phyloP scores from a whole-genome alignment of 2,329 filamentous ascomycete genomes.

The Aspergillus thermomutatus region DNA sequence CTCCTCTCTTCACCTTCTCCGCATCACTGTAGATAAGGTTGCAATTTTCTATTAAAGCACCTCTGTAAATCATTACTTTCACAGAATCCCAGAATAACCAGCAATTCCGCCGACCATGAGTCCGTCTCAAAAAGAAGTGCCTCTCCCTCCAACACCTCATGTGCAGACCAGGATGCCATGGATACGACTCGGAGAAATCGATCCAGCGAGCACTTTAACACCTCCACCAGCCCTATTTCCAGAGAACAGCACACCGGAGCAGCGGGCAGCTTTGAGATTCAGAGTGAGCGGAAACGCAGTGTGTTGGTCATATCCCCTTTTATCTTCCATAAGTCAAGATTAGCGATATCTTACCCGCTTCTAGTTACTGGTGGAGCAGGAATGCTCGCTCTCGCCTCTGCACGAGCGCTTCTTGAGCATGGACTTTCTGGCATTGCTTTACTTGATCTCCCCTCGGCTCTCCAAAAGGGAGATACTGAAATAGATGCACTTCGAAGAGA shows the following conservation, averaged over 20 bases:
- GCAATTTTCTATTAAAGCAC: neutral
- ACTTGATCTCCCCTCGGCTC: slow-evolving; percentile 55
- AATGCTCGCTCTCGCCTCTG: slow-evolving; percentile 57
- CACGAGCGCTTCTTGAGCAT: slow-evolving; percentile 65
- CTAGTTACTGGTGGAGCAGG: slow-evolving; percentile 65
- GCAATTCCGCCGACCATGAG: neutral
- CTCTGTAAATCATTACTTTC: neutral
- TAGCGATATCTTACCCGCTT: neutral
- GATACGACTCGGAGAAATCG: slow-evolving; percentile 21
- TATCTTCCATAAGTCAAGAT: neutral
- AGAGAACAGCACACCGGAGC: slow-evolving; percentile 15
- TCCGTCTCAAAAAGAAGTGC: neutral
- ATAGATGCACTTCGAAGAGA: slow-evolving; percentile 48
- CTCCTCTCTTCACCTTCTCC: neutral
- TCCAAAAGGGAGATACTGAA: slow-evolving; percentile 33
- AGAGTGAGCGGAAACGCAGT: slow-evolving; percentile 28
- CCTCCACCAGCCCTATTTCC: slow-evolving; percentile 24
- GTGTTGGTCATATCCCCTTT: slow-evolving; percentile 14
- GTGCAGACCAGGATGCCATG: slow-evolving; percentile 14
- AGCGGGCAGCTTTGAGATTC: slow-evolving; percentile 29
- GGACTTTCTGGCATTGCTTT: slow-evolving; percentile 57
- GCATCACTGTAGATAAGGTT: neutral
- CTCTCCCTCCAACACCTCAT: neutral
- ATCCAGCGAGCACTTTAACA: slow-evolving; percentile 20
- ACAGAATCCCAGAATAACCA: neutral